These are phyloP conservation scores for Lachnellula subtilissima DNA, from an alignment of 2,329 filamentous ascomycete genomes.

Conservation along the genomic window DNA sequence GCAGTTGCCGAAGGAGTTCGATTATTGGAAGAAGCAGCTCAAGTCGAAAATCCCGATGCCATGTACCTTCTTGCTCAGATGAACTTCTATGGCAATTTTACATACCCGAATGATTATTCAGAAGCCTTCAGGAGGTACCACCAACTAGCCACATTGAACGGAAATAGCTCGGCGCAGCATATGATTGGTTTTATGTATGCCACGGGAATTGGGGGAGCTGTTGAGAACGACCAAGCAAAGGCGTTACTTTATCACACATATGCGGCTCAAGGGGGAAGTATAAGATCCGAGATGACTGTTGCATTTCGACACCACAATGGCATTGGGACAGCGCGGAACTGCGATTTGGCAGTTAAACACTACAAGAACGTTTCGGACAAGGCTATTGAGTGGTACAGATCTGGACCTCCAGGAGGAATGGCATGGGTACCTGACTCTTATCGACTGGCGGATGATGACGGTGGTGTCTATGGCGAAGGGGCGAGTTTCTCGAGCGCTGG, in stretches of 20 bases:
- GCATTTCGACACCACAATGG: constrained; percentile 82
- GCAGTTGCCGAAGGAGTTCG: constrained; percentile 53
- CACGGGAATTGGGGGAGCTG: constrained; percentile 78
- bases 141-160: constrained; percentile 67
- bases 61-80: constrained; percentile 87
- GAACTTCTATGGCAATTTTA: constrained; percentile 95
- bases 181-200: constrained; percentile 97
- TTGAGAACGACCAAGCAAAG: constrained; percentile 82
- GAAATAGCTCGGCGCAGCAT: constrained; percentile 89
- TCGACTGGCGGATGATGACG: constrained; percentile 82
- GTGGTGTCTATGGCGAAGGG: constrained; percentile 91
- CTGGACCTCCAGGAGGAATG: constrained; percentile 85
- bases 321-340: constrained; percentile 79
- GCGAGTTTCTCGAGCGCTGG: constrained; percentile 88
- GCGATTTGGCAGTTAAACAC: constrained; percentile 77
- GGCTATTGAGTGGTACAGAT: constrained; percentile 79
- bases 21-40: constrained; percentile 54
- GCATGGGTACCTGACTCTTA: constrained; percentile 72
- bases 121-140: constrained; percentile 78
- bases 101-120: constrained; percentile 75
- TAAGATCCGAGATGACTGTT: constrained; percentile 86
- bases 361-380: constrained; percentile 95
- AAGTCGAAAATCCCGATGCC: constrained; percentile 65
- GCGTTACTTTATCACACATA: constrained; percentile 93
- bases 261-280: constrained; percentile 78